Base-by-base conservation (phyloP, 2,329 filamentous ascomycete genomes). In the Piedraia hortae region DNA sequence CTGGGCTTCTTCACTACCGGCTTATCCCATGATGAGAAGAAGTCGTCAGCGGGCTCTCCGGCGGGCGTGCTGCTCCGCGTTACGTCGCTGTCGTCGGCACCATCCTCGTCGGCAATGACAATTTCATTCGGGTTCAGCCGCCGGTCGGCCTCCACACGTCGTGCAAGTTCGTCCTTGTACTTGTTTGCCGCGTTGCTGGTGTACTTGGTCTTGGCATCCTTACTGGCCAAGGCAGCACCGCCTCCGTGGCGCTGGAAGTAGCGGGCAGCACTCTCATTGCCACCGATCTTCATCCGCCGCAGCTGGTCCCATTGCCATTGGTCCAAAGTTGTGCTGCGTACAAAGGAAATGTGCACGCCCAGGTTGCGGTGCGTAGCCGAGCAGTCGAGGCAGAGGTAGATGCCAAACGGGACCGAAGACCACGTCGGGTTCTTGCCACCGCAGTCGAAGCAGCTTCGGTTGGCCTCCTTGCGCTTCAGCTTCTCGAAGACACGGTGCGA, bases 401-500 rank as follows among this genome's bases (percentile, higher is more conserved):
- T 93, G 42, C 75, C 85, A 32, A 97, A 78, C 6, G 82, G 80
- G 4, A 38, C 36, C 5, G 82, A 93, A 5, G 80, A 89, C 85
- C 85, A 97, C 27, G 85, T 93, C 30, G 85, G 85, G 44, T 91
- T 91, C 53, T 93, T 93, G 40, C 78, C 72, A 44, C 74, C 69
- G 50, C 85, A 97, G 53, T 97, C 85, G 51, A 97, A 97, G 60
- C 85, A 97, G 54, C 89, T 64, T 80, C 88, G 90, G 56, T 97
- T 97, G 29, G 80, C 77, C 28, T 69, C 64, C 56, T 91, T 90
- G 26, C 67, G 61, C 60, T 89, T 91, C 45, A 93, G 55, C 56
- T 91, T 91, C 56, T 89, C 74, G 52, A 97, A 97, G 48, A 97
- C 75, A 53, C 80, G 82, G 47, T 82, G 73, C 51, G 82, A 91